Percentiles rank a stretch among this genome's conserved stretches.
Evolutionary conservation across 163 green algal genomes (phyloP).

Genomic region (Scenedesmus sp.): DNA sequence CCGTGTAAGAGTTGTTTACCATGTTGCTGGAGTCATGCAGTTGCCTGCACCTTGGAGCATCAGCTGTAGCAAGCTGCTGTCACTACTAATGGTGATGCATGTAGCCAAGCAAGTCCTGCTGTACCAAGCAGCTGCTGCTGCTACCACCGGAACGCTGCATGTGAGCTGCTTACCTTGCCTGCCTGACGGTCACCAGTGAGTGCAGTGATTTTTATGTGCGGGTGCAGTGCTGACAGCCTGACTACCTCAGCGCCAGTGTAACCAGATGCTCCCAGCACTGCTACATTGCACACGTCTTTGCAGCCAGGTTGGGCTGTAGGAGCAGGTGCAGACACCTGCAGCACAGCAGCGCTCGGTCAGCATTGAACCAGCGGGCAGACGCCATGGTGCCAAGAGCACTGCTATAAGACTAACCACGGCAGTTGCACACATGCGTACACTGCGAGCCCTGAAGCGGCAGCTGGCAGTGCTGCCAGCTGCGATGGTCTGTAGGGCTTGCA

Average conservation of each 20-base stretch:
- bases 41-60: neutral
- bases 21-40: neutral
- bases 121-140: too few relatives aligned
- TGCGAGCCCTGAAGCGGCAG: neutral
- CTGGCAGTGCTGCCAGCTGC: neutral
- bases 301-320: neutral
- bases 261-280: constrained; percentile 93
- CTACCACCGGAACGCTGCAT: neutral
- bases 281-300: constrained; percentile 69
- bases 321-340: constrained; percentile 17
- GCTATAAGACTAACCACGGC: neutral
- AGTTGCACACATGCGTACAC: neutral
- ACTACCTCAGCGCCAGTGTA: constrained; percentile 97
- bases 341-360: constrained; percentile 4
- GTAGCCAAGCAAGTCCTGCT: too few relatives aligned
- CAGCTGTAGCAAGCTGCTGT: neutral
- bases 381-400: neutral
- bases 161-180: constrained; percentile 77
- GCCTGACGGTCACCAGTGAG: constrained; percentile 95
- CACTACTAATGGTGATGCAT: neutral
- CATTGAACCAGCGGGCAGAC: neutral
- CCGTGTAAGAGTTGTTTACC: neutral
- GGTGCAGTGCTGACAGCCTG: constrained; percentile 89
- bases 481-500: constrained; percentile 6
- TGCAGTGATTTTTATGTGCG: constrained; percentile 84